Evolutionary conservation across 352 stramenopile species (phyloP), one percentile per base, ranked within the genome.

Genomic region (Pythium graminicola): DNA sequence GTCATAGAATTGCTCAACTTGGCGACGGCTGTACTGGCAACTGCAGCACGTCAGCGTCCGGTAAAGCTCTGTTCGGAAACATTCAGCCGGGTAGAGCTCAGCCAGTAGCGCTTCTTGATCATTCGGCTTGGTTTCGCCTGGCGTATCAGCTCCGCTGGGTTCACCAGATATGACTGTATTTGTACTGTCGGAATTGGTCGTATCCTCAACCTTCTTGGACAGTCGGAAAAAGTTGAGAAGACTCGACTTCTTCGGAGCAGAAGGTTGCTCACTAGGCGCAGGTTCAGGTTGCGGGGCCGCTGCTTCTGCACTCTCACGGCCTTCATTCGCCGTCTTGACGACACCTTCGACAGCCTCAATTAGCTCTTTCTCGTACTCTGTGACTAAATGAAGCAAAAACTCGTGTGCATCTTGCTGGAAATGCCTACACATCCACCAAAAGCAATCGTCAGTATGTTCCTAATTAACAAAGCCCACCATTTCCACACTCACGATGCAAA

Each of bases 321-420:
- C 58, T 32, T 35, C 42, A 16, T n/a, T n/a, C n/a, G 16, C 45
- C 1, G 32, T n/a, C 26, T 65, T 52, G 17, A 60, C 17, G 4
- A 67, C 47, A 14, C 52, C 59, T 29, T 73, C 50, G 6, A 88
- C 73, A 8, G 69, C 73, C 41, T 66, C 24, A 7, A 86, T 57
- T 9, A 93, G 66, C 48, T 95, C 84, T 45, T 85, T 87, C 50
- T 95, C 84, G 60, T 88, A 89, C 40, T 93, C 84, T 4, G 76
- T 87, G 42, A 95, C 69, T 8, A 95, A 33, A 33, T 87, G 86
- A 16, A 93, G 66, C 46, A 95, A 57, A 54, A 95, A 95, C 48
- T 95, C 84, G 48, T 95, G 84, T 2, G 84, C 84, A 39, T 95
- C 84, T 65, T 95, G 84, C 51, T 95, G 84, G 41, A 81, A 73